Percentiles rank a stretch among this genome's conserved stretches.
Evolutionary conservation across 495 filamentous ascomycete species (phyloP).

Genomic region (Lindgomyces ingoldianus): DNA sequence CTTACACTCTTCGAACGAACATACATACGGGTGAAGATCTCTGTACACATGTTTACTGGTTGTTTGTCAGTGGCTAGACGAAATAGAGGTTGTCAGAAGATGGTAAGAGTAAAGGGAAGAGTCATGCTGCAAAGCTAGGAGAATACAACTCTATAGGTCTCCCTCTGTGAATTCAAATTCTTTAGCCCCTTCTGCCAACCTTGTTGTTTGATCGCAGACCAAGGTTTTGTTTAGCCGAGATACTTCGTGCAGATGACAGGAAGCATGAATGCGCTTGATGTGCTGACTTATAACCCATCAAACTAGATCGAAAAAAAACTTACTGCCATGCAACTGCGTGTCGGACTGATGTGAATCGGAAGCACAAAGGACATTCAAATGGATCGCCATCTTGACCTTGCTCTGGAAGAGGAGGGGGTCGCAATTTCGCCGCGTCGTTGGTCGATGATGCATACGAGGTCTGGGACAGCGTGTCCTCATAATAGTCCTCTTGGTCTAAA

Average conservation of each 20-base stretch:
- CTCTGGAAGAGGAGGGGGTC: slow-evolving; percentile 19
- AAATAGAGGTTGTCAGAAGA: neutral
- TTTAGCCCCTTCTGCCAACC: too few relatives aligned
- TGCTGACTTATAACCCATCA: too few relatives aligned
- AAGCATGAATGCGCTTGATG: too few relatives aligned
- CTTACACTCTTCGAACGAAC: slow-evolving; percentile 16
- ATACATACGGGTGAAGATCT: slow-evolving; percentile 28
- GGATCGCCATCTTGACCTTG: slow-evolving; percentile 21
- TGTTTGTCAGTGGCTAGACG: neutral
- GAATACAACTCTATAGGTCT: too few relatives aligned
- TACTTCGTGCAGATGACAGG: too few relatives aligned
- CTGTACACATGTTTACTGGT: slow-evolving; percentile 21
- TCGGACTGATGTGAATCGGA: slow-evolving; percentile 13
- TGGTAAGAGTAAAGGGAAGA: too few relatives aligned
- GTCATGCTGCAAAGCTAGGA: too few relatives aligned
- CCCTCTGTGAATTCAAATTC: too few relatives aligned
- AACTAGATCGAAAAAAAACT: too few relatives aligned
- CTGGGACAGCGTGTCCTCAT: slow-evolving; percentile 15
- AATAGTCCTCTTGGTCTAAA: slow-evolving; percentile 16
- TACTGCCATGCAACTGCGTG: slow-evolving; percentile 15
- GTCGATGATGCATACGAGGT: slow-evolving; percentile 16
- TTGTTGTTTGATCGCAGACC: neutral
- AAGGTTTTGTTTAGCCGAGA: neutral
- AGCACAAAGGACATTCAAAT: slow-evolving; percentile 26
- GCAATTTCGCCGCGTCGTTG: slow-evolving; percentile 5